Base-by-base conservation (phyloP, 2,329 filamentous ascomycete genomes). In the Juglanconis sp. region DNA sequence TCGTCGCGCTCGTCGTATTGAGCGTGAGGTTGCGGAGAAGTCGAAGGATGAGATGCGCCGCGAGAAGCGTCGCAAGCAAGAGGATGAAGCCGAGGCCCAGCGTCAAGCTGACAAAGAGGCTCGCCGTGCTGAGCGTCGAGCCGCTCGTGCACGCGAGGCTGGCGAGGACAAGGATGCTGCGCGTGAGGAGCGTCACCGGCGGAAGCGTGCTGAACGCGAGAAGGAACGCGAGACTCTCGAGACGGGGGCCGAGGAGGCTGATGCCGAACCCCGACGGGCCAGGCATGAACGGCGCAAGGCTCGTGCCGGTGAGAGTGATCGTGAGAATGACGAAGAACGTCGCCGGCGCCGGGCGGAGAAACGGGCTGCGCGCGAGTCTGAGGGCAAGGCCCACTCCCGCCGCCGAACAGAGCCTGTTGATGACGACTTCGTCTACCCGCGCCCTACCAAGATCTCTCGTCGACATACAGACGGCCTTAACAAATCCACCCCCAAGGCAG, bases 71-170 rank as follows among this genome's bases (percentile, higher is more conserved):
- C 79, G 79, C 53, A 80, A 75, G 59, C 80, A 82, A 48, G 84
- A 87, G 59, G 82, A 83, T 38, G 82, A 83, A n/a, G 78, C 77
- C 1, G 83, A 86, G 66, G 76, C 78, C 35, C 77, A 79, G 61
- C 75, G 76, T 60, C 76, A 79, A 58, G 83, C 85, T 63, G 85
- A 88, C 61, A 86, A 82, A 64, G 83, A 87, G 55, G 80, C 81
- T 3, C 79, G 84, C 44, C 79, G 83, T 6, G 79, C 81, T 8
- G 86, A 86, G 64, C 75, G 82, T 10, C 78, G 79, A 32, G 77
- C 77, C 1, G 76, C 77, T 47, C 78, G 79, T 24, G 73, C 77
- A 56, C 75, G 76, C n/a, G 80, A 82, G 57, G 80, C 81, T 36
- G 73, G 73, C 2, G 81, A 83, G 50, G 78, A 79, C 24, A 79